phyloP scores from a whole-genome alignment of 495 filamentous ascomycete species.

The Aspergillus sclerotiicarbonarius region DNA sequence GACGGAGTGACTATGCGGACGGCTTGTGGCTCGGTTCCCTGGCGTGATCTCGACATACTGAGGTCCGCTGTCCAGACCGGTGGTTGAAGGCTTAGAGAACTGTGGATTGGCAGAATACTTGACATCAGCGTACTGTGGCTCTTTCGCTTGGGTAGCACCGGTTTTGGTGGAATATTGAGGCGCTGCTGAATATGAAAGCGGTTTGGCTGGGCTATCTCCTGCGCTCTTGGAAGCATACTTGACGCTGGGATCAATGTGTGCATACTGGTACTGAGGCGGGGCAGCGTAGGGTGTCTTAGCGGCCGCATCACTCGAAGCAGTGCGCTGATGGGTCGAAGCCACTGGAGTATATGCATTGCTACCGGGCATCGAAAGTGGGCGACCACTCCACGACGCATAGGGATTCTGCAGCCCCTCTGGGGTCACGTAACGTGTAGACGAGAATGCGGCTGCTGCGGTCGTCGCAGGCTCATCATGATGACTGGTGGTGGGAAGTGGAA shows the following conservation, averaged over 20 bases:
- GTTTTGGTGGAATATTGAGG: conserved; percentile 21
- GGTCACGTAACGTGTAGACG: conserved; percentile 29
- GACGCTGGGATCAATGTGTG: conserved; percentile 42
- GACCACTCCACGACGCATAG: conserved; percentile 27
- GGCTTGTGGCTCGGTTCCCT: conserved; percentile 27
- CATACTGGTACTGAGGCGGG: conserved; percentile 39
- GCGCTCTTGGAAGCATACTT: conserved; percentile 43
- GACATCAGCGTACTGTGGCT: conserved; percentile 19
- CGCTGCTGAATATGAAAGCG: conserved; percentile 23
- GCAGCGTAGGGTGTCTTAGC: conserved; percentile 33
- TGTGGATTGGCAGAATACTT: conserved; percentile 19
- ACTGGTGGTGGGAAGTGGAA: conserved; percentile 26
- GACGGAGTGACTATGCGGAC: conserved; percentile 38
- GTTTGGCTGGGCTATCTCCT: conserved; percentile 9
- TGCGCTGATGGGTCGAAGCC: conserved; percentile 24
- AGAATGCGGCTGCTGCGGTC: conserved; percentile 18
- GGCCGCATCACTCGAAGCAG: conserved; percentile 25
- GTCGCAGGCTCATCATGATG: conserved; percentile 24
- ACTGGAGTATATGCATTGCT: conserved; percentile 14
- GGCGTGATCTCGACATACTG: conserved; percentile 47
- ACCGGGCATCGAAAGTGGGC: conserved; percentile 9
- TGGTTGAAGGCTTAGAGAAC: conserved; percentile 17
- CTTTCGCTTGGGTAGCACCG: conserved; percentile 9
- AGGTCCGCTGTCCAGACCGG: conserved; percentile 23
- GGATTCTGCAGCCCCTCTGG: conserved; percentile 14